phyloP scores from a whole-genome alignment of 495 filamentous ascomycete species.

The Aspergillus cristatus region DNA sequence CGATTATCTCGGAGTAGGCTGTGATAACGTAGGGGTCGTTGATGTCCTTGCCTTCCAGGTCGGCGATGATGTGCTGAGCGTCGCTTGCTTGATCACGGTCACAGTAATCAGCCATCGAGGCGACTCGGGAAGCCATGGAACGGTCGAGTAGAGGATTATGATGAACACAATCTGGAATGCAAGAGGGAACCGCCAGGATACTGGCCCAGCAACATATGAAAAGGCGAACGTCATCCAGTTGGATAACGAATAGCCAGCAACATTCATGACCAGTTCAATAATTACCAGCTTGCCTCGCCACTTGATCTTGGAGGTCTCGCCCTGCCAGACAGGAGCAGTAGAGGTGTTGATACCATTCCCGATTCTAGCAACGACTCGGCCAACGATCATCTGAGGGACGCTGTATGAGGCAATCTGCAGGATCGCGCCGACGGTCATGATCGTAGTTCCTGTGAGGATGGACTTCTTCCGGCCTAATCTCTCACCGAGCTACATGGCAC shows the following conservation, averaged over 20 bases:
- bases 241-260: slow-evolving; percentile 43
- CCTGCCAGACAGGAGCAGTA: slow-evolving; percentile 57
- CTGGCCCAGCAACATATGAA: slow-evolving; percentile 27
- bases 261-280: slow-evolving; percentile 52
- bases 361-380: slow-evolving; percentile 35
- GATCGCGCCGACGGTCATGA: slow-evolving; percentile 53
- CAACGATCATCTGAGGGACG: slow-evolving; percentile 54
- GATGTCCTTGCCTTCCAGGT: slow-evolving; percentile 29
- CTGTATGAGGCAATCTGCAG: slow-evolving; percentile 49
- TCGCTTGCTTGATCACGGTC: slow-evolving; percentile 29
- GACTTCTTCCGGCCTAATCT: slow-evolving; percentile 48
- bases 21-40: slow-evolving; percentile 31
- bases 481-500: slow-evolving; percentile 47
- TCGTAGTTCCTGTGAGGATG: slow-evolving; percentile 43
- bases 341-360: slow-evolving; percentile 60
- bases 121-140: slow-evolving; percentile 42
- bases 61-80: slow-evolving; percentile 33
- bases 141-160: slow-evolving; percentile 30
- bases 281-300: slow-evolving; percentile 54
- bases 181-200: slow-evolving; percentile 37
- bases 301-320: slow-evolving; percentile 48
- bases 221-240: slow-evolving; percentile 46
- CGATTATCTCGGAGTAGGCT: slow-evolving; percentile 31
- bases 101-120: slow-evolving; percentile 2
- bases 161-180: slow-evolving; percentile 42